These are phyloP conservation scores for Fusarium oligoseptatum DNA, from an alignment of 2,329 filamentous ascomycete genomes.

Conservation along the genomic window DNA sequence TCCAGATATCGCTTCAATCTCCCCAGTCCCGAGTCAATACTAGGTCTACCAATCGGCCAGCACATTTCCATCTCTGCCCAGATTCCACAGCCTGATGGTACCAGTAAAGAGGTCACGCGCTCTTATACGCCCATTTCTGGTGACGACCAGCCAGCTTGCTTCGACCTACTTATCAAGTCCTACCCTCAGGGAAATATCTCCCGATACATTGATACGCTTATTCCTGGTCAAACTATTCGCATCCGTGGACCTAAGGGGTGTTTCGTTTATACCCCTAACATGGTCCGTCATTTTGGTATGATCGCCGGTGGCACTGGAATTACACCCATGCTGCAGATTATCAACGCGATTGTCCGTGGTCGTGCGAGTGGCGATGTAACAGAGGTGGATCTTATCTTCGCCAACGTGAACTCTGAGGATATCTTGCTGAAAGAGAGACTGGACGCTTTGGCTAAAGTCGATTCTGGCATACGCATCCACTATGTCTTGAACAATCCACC, in stretches of 20 bases:
- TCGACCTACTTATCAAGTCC: constrained; percentile 96
- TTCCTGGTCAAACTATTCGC: constrained; percentile 86
- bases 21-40: constrained; percentile 79
- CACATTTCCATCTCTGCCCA: constrained; percentile 94
- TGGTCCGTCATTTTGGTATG: constrained; percentile 96
- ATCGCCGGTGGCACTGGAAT: constrained; percentile 84
- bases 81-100: constrained; percentile 74
- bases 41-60: constrained; percentile 96
- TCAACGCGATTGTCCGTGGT: constrained; percentile 87
- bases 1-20: constrained; percentile 89
- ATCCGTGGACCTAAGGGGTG: constrained; percentile 94
- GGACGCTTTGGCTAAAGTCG: constrained; percentile 79
- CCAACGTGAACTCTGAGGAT: constrained; percentile 91
- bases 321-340: constrained; percentile 90
- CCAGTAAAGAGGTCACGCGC: constrained; percentile 83
- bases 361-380: constrained; percentile 83
- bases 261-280: constrained; percentile 95
- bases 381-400: constrained; percentile 92
- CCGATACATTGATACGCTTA: constrained; percentile 84
- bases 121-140: constrained; percentile 92
- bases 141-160: constrained; percentile 87
- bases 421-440: constrained; percentile 93
- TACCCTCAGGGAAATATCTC: constrained; percentile 98
- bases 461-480: constrained; percentile 85
- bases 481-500: constrained; percentile 97